phyloP scores from a whole-genome alignment of 768 basidiomycete genomes.

The Russula abietina region DNA sequence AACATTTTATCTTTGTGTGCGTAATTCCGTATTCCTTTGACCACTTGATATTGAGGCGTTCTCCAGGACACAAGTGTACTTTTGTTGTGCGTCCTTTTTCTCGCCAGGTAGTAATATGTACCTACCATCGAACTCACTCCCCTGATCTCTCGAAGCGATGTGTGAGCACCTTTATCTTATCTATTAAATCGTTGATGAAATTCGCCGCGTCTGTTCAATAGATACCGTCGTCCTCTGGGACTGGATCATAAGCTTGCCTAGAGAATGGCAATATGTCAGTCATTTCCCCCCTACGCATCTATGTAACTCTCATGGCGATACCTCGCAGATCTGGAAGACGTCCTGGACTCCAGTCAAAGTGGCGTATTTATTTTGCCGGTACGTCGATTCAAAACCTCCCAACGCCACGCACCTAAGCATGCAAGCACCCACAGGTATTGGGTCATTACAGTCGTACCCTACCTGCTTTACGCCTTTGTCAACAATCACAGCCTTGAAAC shows the following conservation, averaged over 20 bases:
- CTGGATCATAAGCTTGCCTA: conserved; percentile 71
- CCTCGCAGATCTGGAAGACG: conserved; percentile 67
- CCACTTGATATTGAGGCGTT: background rate
- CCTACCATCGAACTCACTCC: conserved; percentile 29
- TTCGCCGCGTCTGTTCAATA: conserved; percentile 29
- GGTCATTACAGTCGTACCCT: conserved; percentile 76
- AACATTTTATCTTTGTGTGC: conserved; percentile 72
- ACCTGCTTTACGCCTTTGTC: conserved; percentile 71
- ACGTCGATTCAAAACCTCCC: conserved; percentile 28
- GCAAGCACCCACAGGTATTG: conserved; percentile 50
- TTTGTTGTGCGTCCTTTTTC: conserved; percentile 59
- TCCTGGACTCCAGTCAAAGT: conserved; percentile 80
- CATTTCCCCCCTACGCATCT: conserved; percentile 8
- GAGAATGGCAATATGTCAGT: conserved; percentile 72
- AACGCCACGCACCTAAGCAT: background rate
- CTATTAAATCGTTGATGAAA: background rate
- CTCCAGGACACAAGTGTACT: conserved; percentile 62
- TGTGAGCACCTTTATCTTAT: conserved; percentile 41
- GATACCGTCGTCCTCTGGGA: conserved; percentile 83
- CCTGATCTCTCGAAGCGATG: conserved; percentile 39
- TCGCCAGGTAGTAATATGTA: conserved; percentile 21
- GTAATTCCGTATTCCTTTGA: conserved; percentile 26
- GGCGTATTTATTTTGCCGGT: conserved; percentile 82
- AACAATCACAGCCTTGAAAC: conserved; percentile 56
- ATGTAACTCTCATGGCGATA: conserved; percentile 5